phyloP scores from a whole-genome alignment of 768 basidiomycete species.

The Termitomyces sp. region DNA sequence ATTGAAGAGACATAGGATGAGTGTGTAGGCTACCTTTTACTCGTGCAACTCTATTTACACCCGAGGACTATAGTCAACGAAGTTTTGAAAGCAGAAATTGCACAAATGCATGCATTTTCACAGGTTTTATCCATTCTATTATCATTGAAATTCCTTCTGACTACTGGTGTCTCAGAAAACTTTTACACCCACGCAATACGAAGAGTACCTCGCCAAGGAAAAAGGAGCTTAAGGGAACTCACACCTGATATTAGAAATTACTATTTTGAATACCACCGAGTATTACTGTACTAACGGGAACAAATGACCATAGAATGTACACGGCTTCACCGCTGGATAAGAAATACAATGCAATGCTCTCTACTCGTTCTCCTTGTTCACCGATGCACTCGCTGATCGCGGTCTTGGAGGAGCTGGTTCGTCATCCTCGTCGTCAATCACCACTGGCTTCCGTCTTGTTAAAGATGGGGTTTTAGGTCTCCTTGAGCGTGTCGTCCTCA shows the following conservation, averaged over 20 bases:
- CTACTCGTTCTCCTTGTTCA: constrained; percentile 14
- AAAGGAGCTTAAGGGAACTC: background rate
- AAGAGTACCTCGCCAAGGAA: constrained; percentile 26
- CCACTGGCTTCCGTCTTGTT: background rate
- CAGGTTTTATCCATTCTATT: constrained; percentile 49
- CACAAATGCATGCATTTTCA: constrained; percentile 85
- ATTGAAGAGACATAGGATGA: constrained; percentile 69
- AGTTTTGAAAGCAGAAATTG: constrained; percentile 66
- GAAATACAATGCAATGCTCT: background rate
- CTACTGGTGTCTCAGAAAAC: constrained; percentile 52
- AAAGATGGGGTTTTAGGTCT: background rate
- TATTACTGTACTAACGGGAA: background rate
- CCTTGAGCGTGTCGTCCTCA: background rate
- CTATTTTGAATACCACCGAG: background rate
- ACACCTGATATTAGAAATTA: background rate
- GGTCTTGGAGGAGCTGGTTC: background rate
- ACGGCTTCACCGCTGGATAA: background rate
- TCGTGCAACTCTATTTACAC: background rate
- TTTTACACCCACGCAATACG: constrained; percentile 66
- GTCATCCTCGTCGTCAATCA: constrained; percentile 1
- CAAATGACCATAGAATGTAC: background rate
- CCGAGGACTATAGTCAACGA: constrained; percentile 59
- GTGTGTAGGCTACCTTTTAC: constrained; percentile 33
- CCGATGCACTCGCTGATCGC: constrained; percentile 1
- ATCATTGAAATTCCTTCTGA: background rate